Evolutionary conservation across 2,329 filamentous ascomycete species (phyloP).

Genomic region (Niveomyces coronatus): DNA sequence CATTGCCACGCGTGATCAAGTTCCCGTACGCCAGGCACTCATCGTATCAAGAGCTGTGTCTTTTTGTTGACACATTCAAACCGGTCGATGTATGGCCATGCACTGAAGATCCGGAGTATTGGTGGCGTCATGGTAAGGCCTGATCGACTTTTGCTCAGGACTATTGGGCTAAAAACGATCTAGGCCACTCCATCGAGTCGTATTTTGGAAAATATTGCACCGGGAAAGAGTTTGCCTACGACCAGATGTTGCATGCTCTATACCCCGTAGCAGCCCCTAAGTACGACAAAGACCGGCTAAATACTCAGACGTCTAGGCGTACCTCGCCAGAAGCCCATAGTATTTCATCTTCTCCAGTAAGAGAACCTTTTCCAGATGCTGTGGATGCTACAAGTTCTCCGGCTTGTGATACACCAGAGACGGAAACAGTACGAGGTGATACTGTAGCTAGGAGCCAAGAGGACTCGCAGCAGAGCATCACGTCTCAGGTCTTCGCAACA

Average conservation of each 20-base stretch:
- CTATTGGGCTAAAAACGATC: too few relatives aligned
- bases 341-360: neutral
- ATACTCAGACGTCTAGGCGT: neutral
- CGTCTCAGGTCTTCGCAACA: conserved; percentile 11
- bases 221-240: conserved; percentile 50
- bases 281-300: neutral
- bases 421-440: neutral
- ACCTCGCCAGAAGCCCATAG: neutral
- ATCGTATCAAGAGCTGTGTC: conserved; percentile 68
- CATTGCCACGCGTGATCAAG: conserved; percentile 32
- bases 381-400: neutral
- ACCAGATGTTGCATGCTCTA: conserved; percentile 42
- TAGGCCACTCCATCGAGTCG: conserved; percentile 49
- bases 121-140: conserved; percentile 41
- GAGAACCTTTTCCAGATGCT: too few relatives aligned
- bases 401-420: neutral
- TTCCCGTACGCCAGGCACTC: conserved; percentile 91
- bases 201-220: conserved; percentile 66
- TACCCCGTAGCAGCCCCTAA: conserved; percentile 6
- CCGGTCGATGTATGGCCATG: conserved; percentile 77
- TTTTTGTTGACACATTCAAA: conserved; percentile 55
- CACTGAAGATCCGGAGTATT: conserved; percentile 54
- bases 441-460: neutral
- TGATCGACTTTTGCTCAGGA: too few relatives aligned
- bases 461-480: conserved; percentile 10